Conservation (phyloP, 2,329 filamentous ascomycete genomes). For the Thelonectria blattea region DNA sequence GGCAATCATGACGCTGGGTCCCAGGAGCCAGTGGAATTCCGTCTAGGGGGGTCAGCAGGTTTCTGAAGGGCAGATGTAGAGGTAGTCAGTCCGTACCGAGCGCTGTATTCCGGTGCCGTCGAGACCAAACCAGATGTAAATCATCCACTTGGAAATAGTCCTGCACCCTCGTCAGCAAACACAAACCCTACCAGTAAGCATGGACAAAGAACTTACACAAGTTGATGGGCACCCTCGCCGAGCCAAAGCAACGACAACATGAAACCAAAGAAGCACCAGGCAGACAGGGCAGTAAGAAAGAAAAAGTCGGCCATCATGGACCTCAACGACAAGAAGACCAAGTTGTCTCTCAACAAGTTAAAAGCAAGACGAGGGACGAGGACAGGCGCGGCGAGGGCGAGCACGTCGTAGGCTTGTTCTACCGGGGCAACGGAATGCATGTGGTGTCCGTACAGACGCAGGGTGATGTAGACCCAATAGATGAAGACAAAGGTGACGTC, state of each 20-base stretch:
- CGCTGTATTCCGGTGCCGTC: constrained; percentile 71
- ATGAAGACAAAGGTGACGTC: constrained; percentile 80
- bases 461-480: constrained; percentile 69
- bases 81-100: constrained; percentile 50
- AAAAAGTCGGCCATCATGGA: constrained; percentile 89
- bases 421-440: constrained; percentile 54
- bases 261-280: constrained; percentile 86
- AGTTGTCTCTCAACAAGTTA: constrained; percentile 81
- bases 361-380: constrained; percentile 81
- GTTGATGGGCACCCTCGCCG: constrained; percentile 65
- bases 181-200: no score
- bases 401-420: constrained; percentile 75
- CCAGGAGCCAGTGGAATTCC: constrained; percentile 80
- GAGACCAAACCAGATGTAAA: constrained; percentile 91
- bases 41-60: constrained; percentile 46
- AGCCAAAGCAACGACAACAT: constrained; percentile 82
- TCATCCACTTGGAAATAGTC: constrained; percentile 87
- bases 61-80: not conserved
- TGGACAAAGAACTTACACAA: constrained; percentile 53
- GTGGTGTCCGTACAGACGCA: constrained; percentile 70
- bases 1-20: constrained; percentile 79
- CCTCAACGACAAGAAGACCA: constrained; percentile 80
- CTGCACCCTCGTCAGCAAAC: constrained; percentile 40
- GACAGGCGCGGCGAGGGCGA: constrained; percentile 80
- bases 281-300: constrained; percentile 74